Base-by-base conservation (phyloP, 202 grass and related monocot genomes). In the Musa balbisiana region DNA sequence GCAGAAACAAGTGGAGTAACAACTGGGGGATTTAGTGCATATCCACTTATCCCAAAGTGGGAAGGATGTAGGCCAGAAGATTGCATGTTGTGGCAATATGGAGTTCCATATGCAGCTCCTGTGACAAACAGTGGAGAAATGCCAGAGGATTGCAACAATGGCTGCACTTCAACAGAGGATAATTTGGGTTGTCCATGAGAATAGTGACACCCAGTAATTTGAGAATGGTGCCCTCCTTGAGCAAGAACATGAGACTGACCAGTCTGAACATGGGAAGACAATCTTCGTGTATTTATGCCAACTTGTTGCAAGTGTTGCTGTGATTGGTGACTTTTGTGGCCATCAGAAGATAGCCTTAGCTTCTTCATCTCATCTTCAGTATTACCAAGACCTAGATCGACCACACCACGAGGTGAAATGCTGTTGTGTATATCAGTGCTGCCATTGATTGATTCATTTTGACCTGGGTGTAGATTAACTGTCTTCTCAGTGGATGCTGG, bases 51-150 rank as follows among this genome's bases (percentile, higher is more conserved):
- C 64, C 83, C 81, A 75, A 86, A 83, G 11, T 88, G 84, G 24
- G 75, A 82, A 69, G 83, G 79, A 75, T 90, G 83, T 68, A 86
- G 80, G 79, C 72, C 76, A 71, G 80, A 60, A 10, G 85, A 87
- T 66, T 92, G 89, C 79, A 89, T 59, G 86, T 87, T 95, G 23
- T 79, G 89, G 82, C 76, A 90, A 71, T 82, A 93, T 60, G 83
- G 78, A 76, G 52, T 85, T 78, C 83, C 91, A 82, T 83, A 85
- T 78, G 87, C 73, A 78, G 80, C 76, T 75, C 85, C 78, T 71
- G 91, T 62, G 29, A 87, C 88, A 75, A 90, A 89, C 73, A 89
- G 80, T 79, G 79, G 11, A 80, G 88, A 74, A 75, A 92, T 64
- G 67, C 81, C 82, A 84, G 81, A 79, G 1, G 70, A 83, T 8